Percentiles rank a stretch among this genome's conserved stretches.
These are phyloP conservation scores for Calonectria montana DNA, from an alignment of 2,329 filamentous ascomycete genomes.

Conservation along the genomic window DNA sequence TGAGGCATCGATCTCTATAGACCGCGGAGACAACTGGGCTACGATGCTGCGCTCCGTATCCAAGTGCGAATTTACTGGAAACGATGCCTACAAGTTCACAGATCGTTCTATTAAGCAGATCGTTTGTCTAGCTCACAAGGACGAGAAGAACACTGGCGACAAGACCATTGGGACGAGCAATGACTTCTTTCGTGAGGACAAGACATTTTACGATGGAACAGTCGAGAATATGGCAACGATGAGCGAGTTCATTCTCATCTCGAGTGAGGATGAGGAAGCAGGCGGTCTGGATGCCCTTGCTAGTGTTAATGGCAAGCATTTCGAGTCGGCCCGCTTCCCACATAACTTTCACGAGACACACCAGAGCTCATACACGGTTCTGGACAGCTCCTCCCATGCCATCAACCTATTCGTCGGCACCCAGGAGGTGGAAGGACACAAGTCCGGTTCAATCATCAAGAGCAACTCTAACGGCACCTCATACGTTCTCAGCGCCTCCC, in stretches of 20 bases:
- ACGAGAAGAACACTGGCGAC: constrained; percentile 69
- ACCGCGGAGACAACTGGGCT: constrained; percentile 85
- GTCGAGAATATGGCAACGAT: constrained; percentile 92
- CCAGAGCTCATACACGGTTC: constrained; percentile 87
- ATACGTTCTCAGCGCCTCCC: constrained; percentile 84
- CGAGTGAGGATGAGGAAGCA: constrained; percentile 69
- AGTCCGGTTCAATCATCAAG: constrained; percentile 92
- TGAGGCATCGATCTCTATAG: constrained; percentile 80
- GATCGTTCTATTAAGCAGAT: constrained; percentile 64
- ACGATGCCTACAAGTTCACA: constrained; percentile 62
- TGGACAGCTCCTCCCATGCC: constrained; percentile 94
- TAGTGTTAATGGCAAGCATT: constrained; percentile 85
- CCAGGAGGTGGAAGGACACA: constrained; percentile 70
- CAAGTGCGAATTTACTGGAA: constrained; percentile 89
- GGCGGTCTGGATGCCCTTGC: constrained; percentile 80
- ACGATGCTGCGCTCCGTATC: constrained; percentile 78
- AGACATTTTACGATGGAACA: constrained; percentile 61
- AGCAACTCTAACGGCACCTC: constrained; percentile 98
- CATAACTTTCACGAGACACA: constrained; percentile 83
- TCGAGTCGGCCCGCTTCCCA: constrained; percentile 88
- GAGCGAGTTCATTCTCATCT: constrained; percentile 95
- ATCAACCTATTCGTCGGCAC: constrained; percentile 94
- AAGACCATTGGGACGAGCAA: constrained; percentile 80
- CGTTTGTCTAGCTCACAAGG: constrained; percentile 67
- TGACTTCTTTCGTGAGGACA: constrained; percentile 78